phyloP scores from a whole-genome alignment of 495 filamentous ascomycete genomes.

The Neurospora discreta region DNA sequence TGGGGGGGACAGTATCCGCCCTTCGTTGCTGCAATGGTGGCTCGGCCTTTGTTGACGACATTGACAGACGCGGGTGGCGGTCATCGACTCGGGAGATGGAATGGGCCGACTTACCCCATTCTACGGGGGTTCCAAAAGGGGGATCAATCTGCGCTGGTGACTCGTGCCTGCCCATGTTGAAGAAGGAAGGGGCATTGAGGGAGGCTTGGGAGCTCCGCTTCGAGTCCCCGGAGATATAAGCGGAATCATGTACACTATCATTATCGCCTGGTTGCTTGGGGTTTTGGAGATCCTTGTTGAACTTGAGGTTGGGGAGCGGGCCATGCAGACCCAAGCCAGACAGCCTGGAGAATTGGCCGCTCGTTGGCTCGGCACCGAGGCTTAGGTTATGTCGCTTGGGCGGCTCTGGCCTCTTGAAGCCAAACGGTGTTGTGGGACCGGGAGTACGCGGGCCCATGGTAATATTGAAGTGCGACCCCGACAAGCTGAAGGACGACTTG shows the following conservation, averaged over 20 bases:
- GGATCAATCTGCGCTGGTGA: slow-evolving; percentile 27
- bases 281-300: slow-evolving; percentile 1
- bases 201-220: slow-evolving; percentile 36
- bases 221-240: slow-evolving; percentile 36
- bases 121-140: slow-evolving; percentile 18
- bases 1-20: slow-evolving; percentile 47
- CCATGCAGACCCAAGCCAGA: slow-evolving; percentile 5
- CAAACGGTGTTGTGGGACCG: slow-evolving; percentile 19
- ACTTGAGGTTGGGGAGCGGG: not conserved
- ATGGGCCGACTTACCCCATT: slow-evolving; percentile 16
- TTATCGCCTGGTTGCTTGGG: slow-evolving; percentile 19
- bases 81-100: slow-evolving; percentile 34
- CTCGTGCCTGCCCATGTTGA: slow-evolving; percentile 23
- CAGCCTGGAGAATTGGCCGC: slow-evolving; percentile 9
- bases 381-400: slow-evolving; percentile 24
- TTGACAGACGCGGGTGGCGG: slow-evolving; percentile 38
- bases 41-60: slow-evolving; percentile 27
- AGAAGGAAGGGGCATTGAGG: slow-evolving; percentile 24
- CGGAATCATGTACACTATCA: slow-evolving; percentile 31
- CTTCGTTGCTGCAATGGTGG: slow-evolving; percentile 15
- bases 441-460: slow-evolving; percentile 11
- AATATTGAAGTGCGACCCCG: slow-evolving; percentile 31
- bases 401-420: slow-evolving; percentile 24
- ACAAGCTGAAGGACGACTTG: slow-evolving; percentile 37
- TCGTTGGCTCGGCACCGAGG: slow-evolving; percentile 28